phyloP scores from a whole-genome alignment of 257 asterid species.

The Nicotiana attenuata region DNA sequence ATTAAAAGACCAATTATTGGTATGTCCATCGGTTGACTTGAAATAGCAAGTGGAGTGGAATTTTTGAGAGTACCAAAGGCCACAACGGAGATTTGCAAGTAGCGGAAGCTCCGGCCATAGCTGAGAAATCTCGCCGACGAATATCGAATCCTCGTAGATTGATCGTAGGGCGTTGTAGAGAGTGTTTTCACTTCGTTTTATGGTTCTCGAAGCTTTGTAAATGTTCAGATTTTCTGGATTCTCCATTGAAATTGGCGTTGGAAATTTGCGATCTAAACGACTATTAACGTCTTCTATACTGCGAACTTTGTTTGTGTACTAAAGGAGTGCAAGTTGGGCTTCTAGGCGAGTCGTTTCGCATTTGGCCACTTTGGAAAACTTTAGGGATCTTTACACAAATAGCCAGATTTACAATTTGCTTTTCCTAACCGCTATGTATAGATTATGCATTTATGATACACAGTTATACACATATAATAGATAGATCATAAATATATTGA shows the following conservation, averaged over 20 bases:
- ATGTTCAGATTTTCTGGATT: constrained; percentile 34
- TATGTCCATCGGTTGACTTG: constrained; percentile 98
- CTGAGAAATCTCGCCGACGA: constrained; percentile 82
- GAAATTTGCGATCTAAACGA: background rate
- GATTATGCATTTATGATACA: too few relatives aligned
- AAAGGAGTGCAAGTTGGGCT: background rate
- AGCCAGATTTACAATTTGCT: too few relatives aligned
- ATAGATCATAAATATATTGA: too few relatives aligned
- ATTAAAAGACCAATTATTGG: constrained; percentile 78
- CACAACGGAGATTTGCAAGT: constrained; percentile 93
- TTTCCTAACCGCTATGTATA: too few relatives aligned
- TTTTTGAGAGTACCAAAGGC: constrained; percentile 75
- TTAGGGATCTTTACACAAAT: too few relatives aligned
- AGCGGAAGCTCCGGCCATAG: constrained; percentile 91
- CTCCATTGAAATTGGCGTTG: constrained; percentile 12
- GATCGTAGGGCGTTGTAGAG: constrained; percentile 86
- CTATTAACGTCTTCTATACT: background rate
- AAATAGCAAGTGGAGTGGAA: constrained; percentile 72
- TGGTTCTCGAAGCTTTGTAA: constrained; percentile 59
- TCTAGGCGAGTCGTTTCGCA: background rate
- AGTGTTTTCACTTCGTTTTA: constrained; percentile 63
- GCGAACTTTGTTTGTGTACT: too few relatives aligned
- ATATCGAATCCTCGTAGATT: constrained; percentile 85
- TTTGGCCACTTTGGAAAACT: background rate
- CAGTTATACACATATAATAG: too few relatives aligned